Conservation (phyloP, 2,329 filamentous ascomycete species). For the Mycosphaerella arachidis region DNA sequence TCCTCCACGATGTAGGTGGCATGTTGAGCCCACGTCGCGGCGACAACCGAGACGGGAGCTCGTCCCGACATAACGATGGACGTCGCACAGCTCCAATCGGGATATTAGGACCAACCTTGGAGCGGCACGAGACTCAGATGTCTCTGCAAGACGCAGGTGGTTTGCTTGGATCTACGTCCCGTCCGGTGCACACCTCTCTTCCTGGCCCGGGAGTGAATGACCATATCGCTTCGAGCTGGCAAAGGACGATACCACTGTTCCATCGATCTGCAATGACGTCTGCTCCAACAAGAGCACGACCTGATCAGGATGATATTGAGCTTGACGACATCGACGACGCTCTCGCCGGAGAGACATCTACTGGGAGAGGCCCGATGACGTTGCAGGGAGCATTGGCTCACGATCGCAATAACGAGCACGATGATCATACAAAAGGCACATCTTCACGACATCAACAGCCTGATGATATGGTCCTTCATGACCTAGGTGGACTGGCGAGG, state of each 20-base stretch:
- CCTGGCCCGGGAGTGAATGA: neutral
- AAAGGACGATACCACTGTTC: neutral
- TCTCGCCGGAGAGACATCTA: conserved; percentile 8
- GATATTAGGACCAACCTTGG: conserved; percentile 26
- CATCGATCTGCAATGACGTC: neutral
- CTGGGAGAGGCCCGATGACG: conserved; percentile 10
- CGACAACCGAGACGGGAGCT: conserved; percentile 7
- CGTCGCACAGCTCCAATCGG: conserved; percentile 21
- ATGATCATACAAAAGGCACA: neutral
- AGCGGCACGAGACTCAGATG: conserved; percentile 25
- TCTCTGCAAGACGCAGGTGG: conserved; percentile 34
- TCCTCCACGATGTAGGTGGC: conserved; percentile 33
- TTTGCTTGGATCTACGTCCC: conserved; percentile 12
- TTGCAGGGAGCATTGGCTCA: conserved; percentile 11
- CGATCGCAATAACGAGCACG: neutral
- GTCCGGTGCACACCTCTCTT: neutral
- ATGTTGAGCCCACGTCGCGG: conserved; percentile 16
- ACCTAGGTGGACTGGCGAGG: conserved; percentile 21
- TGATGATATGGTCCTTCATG: conserved; percentile 23
- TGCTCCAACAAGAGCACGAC: neutral
- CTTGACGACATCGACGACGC: conserved; percentile 20
- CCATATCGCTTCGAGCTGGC: too few relatives aligned
- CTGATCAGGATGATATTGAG: conserved; percentile 13
- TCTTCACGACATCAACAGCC: conserved; percentile 2
- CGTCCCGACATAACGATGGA: conserved; percentile 5